These are phyloP conservation scores for Thalassiosira livingstoniorum DNA, from an alignment of 352 stramenopile genomes.

Conservation along the genomic window DNA sequence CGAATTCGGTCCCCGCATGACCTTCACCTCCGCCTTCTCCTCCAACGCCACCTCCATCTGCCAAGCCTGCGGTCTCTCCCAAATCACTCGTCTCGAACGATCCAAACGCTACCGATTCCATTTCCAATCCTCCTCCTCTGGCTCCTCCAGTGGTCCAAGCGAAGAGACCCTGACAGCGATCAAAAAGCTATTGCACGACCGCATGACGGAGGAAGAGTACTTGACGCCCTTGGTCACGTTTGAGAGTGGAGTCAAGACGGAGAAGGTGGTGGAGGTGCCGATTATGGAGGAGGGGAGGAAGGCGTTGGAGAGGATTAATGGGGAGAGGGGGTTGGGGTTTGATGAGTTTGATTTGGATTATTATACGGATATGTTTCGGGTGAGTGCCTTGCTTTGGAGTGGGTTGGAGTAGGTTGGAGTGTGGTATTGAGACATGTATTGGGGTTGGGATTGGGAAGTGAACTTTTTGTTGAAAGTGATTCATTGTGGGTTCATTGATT, in stretches of 20 bases:
- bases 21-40: slow-evolving; percentile 98
- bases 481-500: no score
- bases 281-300: slow-evolving; percentile 94
- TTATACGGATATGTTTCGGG: slow-evolving; percentile 95
- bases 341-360: slow-evolving; percentile 99
- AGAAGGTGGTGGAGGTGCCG: slow-evolving; percentile 90
- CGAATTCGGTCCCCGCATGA: slow-evolving; percentile 98
- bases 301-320: slow-evolving; percentile 96
- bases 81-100: slow-evolving; percentile 93
- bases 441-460: no score
- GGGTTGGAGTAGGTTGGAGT: no score
- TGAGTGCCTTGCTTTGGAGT: slow-evolving; percentile 49
- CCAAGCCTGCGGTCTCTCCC: slow-evolving; percentile 90
- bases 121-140: slow-evolving; percentile 45
- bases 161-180: slow-evolving; percentile 84
- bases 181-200: slow-evolving; percentile 89
- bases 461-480: no score
- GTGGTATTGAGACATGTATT: no score
- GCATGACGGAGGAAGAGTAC: slow-evolving; percentile 99
- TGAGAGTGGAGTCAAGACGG: slow-evolving; percentile 86
- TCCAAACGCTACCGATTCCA: slow-evolving; percentile 91
- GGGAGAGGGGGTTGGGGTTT: slow-evolving; percentile 93
- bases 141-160: slow-evolving; percentile 23
- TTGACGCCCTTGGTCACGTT: slow-evolving; percentile 90
- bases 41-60: slow-evolving; percentile 98